Evolutionary conservation across 1,284 basidiomycete species (phyloP), one percentile per base, ranked within the genome.

Genomic region (Ustilago esculenta): DNA sequence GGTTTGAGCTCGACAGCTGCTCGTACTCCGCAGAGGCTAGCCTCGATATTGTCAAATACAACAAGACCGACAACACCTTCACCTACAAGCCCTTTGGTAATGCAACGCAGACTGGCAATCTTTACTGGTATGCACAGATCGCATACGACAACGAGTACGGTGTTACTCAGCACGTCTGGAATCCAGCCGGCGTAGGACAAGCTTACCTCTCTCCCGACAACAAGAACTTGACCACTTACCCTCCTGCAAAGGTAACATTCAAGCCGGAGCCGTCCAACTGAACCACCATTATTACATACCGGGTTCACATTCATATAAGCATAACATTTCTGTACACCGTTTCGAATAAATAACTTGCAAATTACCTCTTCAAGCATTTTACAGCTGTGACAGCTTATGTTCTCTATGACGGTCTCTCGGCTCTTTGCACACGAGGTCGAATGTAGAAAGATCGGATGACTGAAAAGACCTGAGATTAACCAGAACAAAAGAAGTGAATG

Each of bases 161-260:
- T n/a, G 51, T 66, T 17, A 30, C 29, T 2, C 63, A 59, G 55
- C 35, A 54, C 50, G 34, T 50, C 14, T 58, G 44, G 40, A 37
- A 65, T 18, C 32, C 36, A 4, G 8, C 29, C 5, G 51, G 56
- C 4, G 35, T 55, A n/a, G 56, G 56, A 10, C 23, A 21, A 20
- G 45, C 25, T 20, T 43, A 36, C 24, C 25, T 66, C 20, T 24
- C 23, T 8, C 20, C 41, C 0, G 10, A 32, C 54, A 58, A 57
- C 23, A 21, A 18, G 4, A 52, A 65, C 42, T 27, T 65, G 44
- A 46, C 44, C 9, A 59, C 50, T 27, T 55, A 51, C 42, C 63
- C 56, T 5, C 51, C 63, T 21, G 63, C 34, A n/a, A 50, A 41
- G 17, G 23, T 66, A 18, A 59, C 36, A 10, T 55, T 66, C 34